Percentiles rank a stretch among this genome's conserved stretches.
Conservation (phyloP, 805 yeast species). For the Candida adriatica region DNA sequence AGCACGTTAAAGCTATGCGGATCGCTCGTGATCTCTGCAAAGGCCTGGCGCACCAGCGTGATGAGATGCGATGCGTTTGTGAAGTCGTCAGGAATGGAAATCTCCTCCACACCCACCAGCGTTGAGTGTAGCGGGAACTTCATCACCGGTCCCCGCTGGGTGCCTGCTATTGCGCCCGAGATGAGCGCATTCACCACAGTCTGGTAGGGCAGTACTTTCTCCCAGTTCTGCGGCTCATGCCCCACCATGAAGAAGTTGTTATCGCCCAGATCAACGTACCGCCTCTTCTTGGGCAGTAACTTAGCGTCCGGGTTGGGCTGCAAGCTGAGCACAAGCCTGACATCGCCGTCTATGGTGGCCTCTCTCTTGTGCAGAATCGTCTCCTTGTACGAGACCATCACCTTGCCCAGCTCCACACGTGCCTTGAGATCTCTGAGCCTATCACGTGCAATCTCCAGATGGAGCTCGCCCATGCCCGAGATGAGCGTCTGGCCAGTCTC, state of each 20-base stretch:
- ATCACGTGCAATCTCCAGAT: slow-evolving; percentile 80
- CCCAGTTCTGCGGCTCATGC: slow-evolving; percentile 20
- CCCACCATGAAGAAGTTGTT: slow-evolving; percentile 29
- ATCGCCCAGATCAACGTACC: slow-evolving; percentile 26
- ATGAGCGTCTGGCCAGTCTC: slow-evolving; percentile 85
- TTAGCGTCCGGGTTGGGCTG: slow-evolving; percentile 27
- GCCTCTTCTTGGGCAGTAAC: slow-evolving; percentile 21
- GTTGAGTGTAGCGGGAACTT: slow-evolving; percentile 55
- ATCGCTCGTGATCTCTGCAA: slow-evolving; percentile 32
- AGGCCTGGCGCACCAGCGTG: slow-evolving; percentile 38
- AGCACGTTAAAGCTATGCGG: slow-evolving; percentile 42
- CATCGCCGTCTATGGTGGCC: slow-evolving; percentile 17
- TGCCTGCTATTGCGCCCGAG: slow-evolving; percentile 53
- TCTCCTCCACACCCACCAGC: slow-evolving; percentile 44
- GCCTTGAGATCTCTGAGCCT: slow-evolving; percentile 81
- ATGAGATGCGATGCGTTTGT: slow-evolving; percentile 33
- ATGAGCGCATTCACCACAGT: slow-evolving; percentile 44
- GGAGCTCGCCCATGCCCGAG: slow-evolving; percentile 97
- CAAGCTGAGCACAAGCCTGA: slow-evolving; percentile 24
- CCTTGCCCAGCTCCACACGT: slow-evolving; percentile 69
- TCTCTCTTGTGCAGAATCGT: slow-evolving; percentile 29
- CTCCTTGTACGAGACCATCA: slow-evolving; percentile 88
- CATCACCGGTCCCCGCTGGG: slow-evolving; percentile 56
- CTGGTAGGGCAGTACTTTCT: slow-evolving; percentile 43
- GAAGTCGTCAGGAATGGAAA: slow-evolving; percentile 44